These are phyloP conservation scores for Anthracocystis setariae DNA, from an alignment of 1,284 basidiomycete species.

Conservation along the genomic window DNA sequence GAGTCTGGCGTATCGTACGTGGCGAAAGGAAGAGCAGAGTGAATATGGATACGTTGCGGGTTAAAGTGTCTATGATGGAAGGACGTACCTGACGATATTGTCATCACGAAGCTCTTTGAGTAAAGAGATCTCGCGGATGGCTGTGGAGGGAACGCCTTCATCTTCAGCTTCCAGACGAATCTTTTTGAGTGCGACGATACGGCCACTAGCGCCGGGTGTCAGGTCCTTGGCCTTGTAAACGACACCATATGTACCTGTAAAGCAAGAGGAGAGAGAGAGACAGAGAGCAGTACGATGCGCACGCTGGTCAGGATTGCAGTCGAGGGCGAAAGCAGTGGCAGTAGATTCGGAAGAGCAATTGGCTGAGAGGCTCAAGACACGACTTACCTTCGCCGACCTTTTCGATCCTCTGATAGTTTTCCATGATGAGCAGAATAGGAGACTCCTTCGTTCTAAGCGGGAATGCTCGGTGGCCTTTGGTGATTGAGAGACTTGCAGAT, in stretches of 20 bases:
- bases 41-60: neutral
- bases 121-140: constrained; percentile 95
- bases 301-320: neutral
- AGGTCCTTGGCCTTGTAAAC: constrained; percentile 76
- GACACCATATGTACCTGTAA: constrained; percentile 93
- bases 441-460: too few relatives aligned
- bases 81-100: constrained; percentile 78
- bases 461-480: neutral
- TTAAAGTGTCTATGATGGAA: neutral
- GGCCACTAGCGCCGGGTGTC: constrained; percentile 76
- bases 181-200: constrained; percentile 77
- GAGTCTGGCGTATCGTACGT: constrained; percentile 72
- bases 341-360: too few relatives aligned
- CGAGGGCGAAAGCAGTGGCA: neutral
- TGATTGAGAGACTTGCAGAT: too few relatives aligned
- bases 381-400: constrained; percentile 72
- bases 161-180: constrained; percentile 97
- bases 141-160: constrained; percentile 95
- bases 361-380: neutral
- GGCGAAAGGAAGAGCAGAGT: neutral
- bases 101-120: constrained; percentile 96
- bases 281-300: neutral
- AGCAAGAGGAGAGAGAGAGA: neutral
- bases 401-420: constrained; percentile 77
- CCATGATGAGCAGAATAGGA: constrained; percentile 68